phyloP scores from a whole-genome alignment of 495 filamentous ascomycete genomes.

The Lepraria neglecta region DNA sequence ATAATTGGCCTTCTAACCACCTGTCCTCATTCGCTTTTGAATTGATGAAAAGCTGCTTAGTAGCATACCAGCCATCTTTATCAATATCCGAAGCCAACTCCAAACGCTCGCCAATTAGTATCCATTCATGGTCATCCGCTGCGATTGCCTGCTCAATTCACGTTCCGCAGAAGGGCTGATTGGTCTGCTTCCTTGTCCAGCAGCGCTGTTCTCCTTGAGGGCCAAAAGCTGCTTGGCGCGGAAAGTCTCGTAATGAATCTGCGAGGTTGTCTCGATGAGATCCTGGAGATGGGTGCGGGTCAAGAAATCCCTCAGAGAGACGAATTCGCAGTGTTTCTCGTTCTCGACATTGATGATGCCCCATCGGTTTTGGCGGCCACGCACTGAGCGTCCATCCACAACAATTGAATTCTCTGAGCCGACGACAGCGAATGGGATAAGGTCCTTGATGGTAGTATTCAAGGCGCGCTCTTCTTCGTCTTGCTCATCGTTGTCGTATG shows the following conservation, averaged over 20 bases:
- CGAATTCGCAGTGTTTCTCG: slow-evolving; percentile 98
- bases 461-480: slow-evolving; percentile 92
- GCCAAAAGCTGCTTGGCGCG: slow-evolving; percentile 97
- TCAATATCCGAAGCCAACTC: background rate
- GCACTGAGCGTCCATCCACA: slow-evolving; percentile 95
- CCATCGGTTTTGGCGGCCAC: slow-evolving; percentile 97
- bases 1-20: slow-evolving; percentile 5
- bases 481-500: slow-evolving; percentile 98
- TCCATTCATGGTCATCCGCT: slow-evolving; percentile 96
- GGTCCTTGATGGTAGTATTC: slow-evolving; percentile 93
- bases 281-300: slow-evolving; percentile 95
- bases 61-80: background rate
- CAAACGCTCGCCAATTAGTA: slow-evolving; percentile 48
- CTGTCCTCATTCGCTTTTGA: background rate
- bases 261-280: slow-evolving; percentile 97
- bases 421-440: slow-evolving; percentile 96
- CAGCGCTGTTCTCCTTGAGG: slow-evolving; percentile 93
- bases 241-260: slow-evolving; percentile 99
- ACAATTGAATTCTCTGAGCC: slow-evolving; percentile 97
- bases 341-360: slow-evolving; percentile 99
- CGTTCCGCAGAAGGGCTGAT: slow-evolving; percentile 92
- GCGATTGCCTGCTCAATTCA: slow-evolving; percentile 91
- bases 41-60: slow-evolving; percentile 6
- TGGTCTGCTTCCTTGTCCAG: slow-evolving; percentile 76
- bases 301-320: slow-evolving; percentile 95